A percentile compares a stretch with the other conserved stretches of the same genome.
Conservation (phyloP, 805 yeast species). For the Tetrapisispora fleetii region DNA sequence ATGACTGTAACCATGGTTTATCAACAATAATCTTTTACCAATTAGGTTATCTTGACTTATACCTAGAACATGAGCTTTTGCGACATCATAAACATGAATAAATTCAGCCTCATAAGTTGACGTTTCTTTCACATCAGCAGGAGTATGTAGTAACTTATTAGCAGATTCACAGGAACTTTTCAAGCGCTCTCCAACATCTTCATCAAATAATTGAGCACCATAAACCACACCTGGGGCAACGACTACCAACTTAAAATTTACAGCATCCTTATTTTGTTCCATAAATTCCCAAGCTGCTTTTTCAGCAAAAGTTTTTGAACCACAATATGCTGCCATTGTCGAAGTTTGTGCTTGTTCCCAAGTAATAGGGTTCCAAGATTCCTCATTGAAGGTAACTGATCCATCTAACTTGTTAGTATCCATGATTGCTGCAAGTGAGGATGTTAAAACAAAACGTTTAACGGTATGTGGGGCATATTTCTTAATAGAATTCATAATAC, state of each 20-base stretch:
- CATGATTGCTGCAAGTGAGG: conserved; percentile 43
- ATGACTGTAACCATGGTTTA: conserved; percentile 17
- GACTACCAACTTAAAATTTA: conserved; percentile 35
- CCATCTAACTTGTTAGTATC: conserved; percentile 16
- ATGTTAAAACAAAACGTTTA: conserved; percentile 41
- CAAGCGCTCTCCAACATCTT: conserved; percentile 30
- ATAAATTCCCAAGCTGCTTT: conserved; percentile 48
- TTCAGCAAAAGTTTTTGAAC: conserved; percentile 56
- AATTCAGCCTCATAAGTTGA: conserved; percentile 13
- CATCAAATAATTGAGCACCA: conserved; percentile 50
- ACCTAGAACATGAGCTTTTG: conserved; percentile 46
- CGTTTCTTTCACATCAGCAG: conserved; percentile 7
- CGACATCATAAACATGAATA: conserved; percentile 56
- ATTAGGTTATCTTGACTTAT: conserved; percentile 31
- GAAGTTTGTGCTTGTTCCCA: conserved; percentile 35
- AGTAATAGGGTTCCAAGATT: conserved; percentile 46
- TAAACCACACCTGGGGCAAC: conserved; percentile 49
- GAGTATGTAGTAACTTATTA: conserved; percentile 17
- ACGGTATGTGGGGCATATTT: conserved; percentile 34
- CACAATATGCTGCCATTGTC: conserved; percentile 40
- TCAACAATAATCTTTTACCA: conserved; percentile 28
- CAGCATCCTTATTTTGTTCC: conserved; percentile 22
- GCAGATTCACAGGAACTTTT: conserved; percentile 29
- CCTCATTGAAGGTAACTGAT: conserved; percentile 34
- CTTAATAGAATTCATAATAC: conserved; percentile 36